These are phyloP conservation scores for Gracilaria gracilis DNA, from an alignment of 23 red algal genomes.

Conservation along the genomic window DNA sequence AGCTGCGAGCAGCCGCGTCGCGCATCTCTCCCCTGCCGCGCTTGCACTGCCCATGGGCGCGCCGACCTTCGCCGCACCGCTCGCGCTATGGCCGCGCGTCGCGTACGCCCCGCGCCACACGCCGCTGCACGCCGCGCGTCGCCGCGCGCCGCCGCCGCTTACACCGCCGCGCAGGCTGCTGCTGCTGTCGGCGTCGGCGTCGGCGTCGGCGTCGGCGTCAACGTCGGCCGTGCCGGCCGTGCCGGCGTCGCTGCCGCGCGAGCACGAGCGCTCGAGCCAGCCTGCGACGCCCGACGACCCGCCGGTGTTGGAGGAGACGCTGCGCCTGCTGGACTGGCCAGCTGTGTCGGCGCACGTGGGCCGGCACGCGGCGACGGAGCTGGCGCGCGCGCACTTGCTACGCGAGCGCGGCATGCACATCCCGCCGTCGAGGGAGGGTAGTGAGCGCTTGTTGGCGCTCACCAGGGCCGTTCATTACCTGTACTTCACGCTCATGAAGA, in stretches of 20 bases:
- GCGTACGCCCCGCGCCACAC: too few relatives aligned
- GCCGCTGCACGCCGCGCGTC: too few relatives aligned
- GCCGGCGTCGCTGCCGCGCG: too few relatives aligned
- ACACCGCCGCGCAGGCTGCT: too few relatives aligned
- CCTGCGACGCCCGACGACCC: background rate
- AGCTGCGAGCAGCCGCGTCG: too few relatives aligned
- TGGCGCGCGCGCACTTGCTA: constrained; percentile 8
- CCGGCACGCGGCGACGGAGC: constrained; percentile 54
- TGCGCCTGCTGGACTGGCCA: constrained; percentile 78
- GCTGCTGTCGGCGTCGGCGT: too few relatives aligned
- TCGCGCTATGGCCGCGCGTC: background rate
- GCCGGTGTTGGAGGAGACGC: constrained; percentile 34
- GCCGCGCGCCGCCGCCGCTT: too few relatives aligned
- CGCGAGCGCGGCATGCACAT: background rate
- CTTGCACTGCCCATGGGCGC: too few relatives aligned
- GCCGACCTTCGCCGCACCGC: background rate
- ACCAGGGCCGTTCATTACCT: constrained; percentile 62
- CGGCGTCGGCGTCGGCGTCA: too few relatives aligned
- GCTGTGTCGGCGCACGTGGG: constrained; percentile 45
- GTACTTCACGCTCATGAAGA: constrained; percentile 38
- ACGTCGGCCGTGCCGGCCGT: too few relatives aligned
- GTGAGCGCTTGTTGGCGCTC: constrained; percentile 59
- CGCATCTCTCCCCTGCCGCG: too few relatives aligned
- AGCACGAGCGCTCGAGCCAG: too few relatives aligned
- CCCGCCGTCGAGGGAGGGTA: constrained; percentile 11